Percentiles rank a stretch among this genome's conserved stretches.
These are phyloP conservation scores for Logfia minima DNA, from an alignment of 129 eudicot species.

Conservation along the genomic window DNA sequence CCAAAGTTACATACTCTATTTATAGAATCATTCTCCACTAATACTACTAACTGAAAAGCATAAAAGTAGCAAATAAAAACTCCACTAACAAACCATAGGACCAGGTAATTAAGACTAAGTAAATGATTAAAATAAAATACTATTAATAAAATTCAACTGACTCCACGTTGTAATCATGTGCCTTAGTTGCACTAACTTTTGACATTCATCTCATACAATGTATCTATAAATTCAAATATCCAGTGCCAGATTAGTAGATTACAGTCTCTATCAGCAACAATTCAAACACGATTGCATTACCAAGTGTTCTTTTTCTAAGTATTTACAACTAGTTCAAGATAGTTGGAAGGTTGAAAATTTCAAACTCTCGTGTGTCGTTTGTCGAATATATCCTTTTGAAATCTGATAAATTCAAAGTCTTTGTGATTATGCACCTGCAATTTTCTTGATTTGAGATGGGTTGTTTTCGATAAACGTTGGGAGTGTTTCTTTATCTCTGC, in stretches of 20 bases:
- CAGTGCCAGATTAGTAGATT: conserved; percentile 1
- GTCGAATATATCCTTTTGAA: background rate
- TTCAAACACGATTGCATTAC: conserved; percentile 9
- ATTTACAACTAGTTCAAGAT: background rate
- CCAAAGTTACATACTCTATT: too few species aligned
- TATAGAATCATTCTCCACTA: too few species aligned
- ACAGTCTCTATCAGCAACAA: background rate
- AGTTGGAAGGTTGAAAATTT: background rate
- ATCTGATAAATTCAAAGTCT: background rate
- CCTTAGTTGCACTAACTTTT: too few species aligned
- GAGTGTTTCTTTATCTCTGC: background rate
- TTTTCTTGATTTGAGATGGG: background rate
- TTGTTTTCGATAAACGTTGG: background rate
- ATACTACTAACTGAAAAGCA: too few species aligned
- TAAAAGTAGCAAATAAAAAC: too few species aligned
- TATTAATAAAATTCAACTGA: too few species aligned
- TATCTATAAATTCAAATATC: background rate
- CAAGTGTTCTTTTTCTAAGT: background rate
- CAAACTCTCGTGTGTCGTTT: background rate
- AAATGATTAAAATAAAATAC: too few species aligned
- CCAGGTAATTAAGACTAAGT: too few species aligned
- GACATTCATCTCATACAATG: too few species aligned
- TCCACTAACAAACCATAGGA: too few species aligned
- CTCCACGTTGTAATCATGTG: too few species aligned
- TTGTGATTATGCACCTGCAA: background rate